Evolutionary conservation across 2,329 filamentous ascomycete species (phyloP).

Genomic region (Beauveria australis): DNA sequence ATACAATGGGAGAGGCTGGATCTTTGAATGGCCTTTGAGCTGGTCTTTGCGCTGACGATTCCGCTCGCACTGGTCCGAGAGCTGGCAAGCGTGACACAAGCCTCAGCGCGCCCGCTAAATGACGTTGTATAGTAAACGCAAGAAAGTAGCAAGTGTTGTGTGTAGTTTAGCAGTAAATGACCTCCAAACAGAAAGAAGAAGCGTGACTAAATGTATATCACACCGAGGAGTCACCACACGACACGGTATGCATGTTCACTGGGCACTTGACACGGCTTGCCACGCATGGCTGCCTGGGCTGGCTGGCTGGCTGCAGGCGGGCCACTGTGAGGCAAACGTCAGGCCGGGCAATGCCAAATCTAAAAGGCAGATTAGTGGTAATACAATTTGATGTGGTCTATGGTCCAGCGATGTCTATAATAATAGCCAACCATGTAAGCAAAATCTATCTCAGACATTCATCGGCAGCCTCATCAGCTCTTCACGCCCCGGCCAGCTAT

Average conservation of each 20-base stretch:
- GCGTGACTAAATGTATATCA: background rate
- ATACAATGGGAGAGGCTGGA: background rate
- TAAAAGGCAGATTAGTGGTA: background rate
- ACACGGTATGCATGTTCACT: background rate
- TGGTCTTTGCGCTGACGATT: conserved; percentile 7
- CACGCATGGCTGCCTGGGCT: conserved; percentile 7
- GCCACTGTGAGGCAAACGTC: conserved; percentile 1
- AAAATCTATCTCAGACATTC: background rate
- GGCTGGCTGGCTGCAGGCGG: conserved; percentile 6
- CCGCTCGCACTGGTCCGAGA: conserved; percentile 4
- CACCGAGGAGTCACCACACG: background rate
- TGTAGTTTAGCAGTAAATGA: background rate
- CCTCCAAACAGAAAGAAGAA: background rate
- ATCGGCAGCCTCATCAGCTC: background rate
- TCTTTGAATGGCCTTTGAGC: conserved; percentile 1
- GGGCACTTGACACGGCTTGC: conserved; percentile 1
- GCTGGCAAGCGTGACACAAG: conserved; percentile 10
- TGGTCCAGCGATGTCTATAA: background rate
- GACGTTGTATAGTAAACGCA: background rate
- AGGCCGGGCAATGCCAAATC: background rate
- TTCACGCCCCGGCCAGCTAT: background rate
- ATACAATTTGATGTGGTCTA: background rate
- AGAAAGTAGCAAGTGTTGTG: background rate
- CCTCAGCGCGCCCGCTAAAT: background rate
- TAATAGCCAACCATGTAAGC: background rate